Evolutionary conservation across 768 basidiomycete species (phyloP), one percentile per base, ranked within the genome.

Genomic region (Podaxis pistillaris): DNA sequence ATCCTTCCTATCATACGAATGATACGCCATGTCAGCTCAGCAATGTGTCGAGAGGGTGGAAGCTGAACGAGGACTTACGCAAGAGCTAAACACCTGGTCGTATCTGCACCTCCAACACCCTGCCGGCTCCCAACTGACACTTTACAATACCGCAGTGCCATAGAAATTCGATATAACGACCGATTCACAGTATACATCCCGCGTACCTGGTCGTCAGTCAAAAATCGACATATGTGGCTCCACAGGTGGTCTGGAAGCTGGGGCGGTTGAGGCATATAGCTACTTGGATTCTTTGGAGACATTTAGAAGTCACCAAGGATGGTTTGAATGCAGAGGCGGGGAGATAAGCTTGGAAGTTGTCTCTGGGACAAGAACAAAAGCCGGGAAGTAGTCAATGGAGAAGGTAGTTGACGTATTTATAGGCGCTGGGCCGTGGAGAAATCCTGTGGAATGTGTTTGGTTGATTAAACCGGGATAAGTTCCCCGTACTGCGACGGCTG

Each of bases 131-230:
- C 60, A 24, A 55, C 30, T 3, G 41, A 47, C 2, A 53, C 46
- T 38, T 50, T 46, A 19, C 49, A 33, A 28, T 62, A 62, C 11
- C 61, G 54, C 54, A 56, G 36, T 11, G 44, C 47, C 61, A 62
- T 56, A 26, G 61, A 38, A 30, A 62, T 62, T 17, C 46, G 61
- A 40, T 50, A 56, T 24, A 56, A 8, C 2, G 61, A 17, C 13
- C 47, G 54, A 17, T 62, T 62, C 19, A 62, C 24, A 17, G 52
- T 13, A 33, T 56, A 62, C 54, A 56, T 62, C 36, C 47, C 54
- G 36, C 44, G 61, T 49, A 56, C 36, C 28, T 62, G 61, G 24
- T 62, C 55, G 9, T 62, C 44, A 1, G 61, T 62, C 53, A 62
- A 24, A 41, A 33, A 62, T 4, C 44, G 60, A 37, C 60, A 62